Evolutionary conservation across 305 asterid genomes (phyloP), one percentile per base, ranked within the genome.

Genomic region (Plantago lanceolata): DNA sequence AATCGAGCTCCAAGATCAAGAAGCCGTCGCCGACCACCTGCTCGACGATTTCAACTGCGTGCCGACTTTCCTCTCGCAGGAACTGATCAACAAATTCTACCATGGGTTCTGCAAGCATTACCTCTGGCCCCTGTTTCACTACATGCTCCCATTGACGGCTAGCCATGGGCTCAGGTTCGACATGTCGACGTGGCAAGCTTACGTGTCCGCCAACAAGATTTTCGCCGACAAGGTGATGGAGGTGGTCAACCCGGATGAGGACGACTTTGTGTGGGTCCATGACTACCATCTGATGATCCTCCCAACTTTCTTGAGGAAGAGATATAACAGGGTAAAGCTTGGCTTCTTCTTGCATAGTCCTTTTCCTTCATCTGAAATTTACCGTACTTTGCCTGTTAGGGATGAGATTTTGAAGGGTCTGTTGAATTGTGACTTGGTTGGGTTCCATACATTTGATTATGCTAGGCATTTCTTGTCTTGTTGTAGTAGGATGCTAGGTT

Each of bases 401-500:
- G 97, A 89, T 72, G 97, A 85, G 78, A 82, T 89, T 64, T 75
- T 89, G 79, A 85, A 85, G 81, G 92, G 75, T 43, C 73, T 90
- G 40, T 78, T 90, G 81, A 90, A 90, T 54, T 90, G 97, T 71
- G 95, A 90, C 74, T 78, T 90, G 15, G 56, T 90, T 71, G 97
- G 97, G 0, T 90, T 87, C 63, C 96, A 90, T 24, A 90, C 97
- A 0, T 90, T 87, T 76, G 97, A 90, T 74, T 90, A 87, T 65
- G 97, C 97, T 48, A 79, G 97, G 71, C 97, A 90, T 56, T 90
- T 90, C 76, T 79, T 90, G 84, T 81, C 94, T 0, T 87, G 96
- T 71, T 85, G 96, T 65, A 85, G 95, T 73, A 85, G 96, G 68
- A 90, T 90, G 96, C 78, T 90, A 60, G 96, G 96, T 6, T 77